Base-by-base conservation (phyloP, 1,284 basidiomycete genomes). In the Golubevia sp. region DNA sequence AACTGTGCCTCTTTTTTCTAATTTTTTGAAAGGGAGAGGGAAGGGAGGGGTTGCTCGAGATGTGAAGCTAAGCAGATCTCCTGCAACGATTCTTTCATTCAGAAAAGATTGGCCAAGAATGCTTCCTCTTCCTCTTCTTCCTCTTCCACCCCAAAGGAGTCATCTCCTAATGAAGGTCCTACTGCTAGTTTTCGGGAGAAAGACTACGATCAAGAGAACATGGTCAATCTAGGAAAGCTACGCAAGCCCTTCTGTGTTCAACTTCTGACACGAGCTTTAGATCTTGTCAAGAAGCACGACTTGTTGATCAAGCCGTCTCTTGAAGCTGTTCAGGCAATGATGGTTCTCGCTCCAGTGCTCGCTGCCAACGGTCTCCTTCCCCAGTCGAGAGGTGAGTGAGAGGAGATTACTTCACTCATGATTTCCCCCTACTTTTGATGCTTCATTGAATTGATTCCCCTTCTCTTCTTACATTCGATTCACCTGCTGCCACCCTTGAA, bases 21-120 rank as follows among this genome's bases (percentile, higher is more conserved):
- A 3, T 34, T 11, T 34, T 34, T 5, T 34, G 30, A 34, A 34
- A 11, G 4, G 79, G 73, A 26, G 79, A 82, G 60, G 66, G 77
- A 38, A 2, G 79, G 79, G 7, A 66, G 70, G 54, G 73, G 76
- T 15, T 82, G 79, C 65, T 73, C 75, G 25, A 72, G 79, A 23
- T 82, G 79, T 61, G 72, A 76, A 44, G 79, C 77, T 59, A 82
- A 82, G 67, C 66, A 66, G 20, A 80, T 82, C 61, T 67, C 71
- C 20, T 82, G 79, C 60, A 82, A 77, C 4, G 72, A 78, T 59
- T 66, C 67, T 23, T 82, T 79, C 62, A 80, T 82, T 53, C 70
- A 82, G 63, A 68, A 11, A 5, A 34, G 30, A 34, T 5, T 34
- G 5, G 30, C 30, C 30, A 34, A 34, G 11, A 34, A 34, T 34